phyloP scores from a whole-genome alignment of 208 protist genomes.

The Crithidia brevicula region DNA sequence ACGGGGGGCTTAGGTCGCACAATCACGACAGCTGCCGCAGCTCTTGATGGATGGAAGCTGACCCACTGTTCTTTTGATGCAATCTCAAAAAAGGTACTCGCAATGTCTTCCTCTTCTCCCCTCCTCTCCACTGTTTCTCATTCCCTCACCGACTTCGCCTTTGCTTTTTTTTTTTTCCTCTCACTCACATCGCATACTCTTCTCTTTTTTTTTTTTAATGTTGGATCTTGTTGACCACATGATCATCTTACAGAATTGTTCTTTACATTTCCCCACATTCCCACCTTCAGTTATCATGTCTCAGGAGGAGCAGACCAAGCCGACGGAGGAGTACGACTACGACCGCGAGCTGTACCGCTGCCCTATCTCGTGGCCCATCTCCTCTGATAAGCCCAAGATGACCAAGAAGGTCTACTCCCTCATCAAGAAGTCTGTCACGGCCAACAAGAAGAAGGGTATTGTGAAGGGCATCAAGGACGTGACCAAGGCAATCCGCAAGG shows the following conservation, averaged over 20 bases:
- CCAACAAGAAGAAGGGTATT: constrained; percentile 92
- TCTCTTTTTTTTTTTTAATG: no score
- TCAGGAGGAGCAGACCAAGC: constrained; percentile 50
- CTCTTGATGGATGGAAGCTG: no score
- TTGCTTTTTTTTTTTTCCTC: constrained; percentile 2
- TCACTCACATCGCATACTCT: no score
- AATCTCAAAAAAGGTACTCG: no score
- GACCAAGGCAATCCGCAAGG: constrained; percentile 93
- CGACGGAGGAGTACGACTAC: constrained; percentile 87
- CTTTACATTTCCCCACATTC: background rate
- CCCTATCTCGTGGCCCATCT: constrained; percentile 90
- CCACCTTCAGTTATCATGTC: constrained; percentile 47
- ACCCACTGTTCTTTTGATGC: no score
- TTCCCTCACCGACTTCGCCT: no score
- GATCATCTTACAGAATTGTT: no score
- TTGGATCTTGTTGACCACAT: no score
- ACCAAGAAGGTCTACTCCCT: constrained; percentile 95
- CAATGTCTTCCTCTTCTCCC: no score
- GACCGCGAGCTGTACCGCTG: constrained; percentile 93
- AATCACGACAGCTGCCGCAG: no score
- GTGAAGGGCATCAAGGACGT: constrained; percentile 95
- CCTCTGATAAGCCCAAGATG: constrained; percentile 94
- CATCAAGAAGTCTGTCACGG: constrained; percentile 90
- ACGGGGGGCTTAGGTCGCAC: no score
- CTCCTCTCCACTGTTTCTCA: no score